These are phyloP conservation scores for Aquanectria penicillioides DNA, from an alignment of 2,329 filamentous ascomycete species.

Conservation along the genomic window DNA sequence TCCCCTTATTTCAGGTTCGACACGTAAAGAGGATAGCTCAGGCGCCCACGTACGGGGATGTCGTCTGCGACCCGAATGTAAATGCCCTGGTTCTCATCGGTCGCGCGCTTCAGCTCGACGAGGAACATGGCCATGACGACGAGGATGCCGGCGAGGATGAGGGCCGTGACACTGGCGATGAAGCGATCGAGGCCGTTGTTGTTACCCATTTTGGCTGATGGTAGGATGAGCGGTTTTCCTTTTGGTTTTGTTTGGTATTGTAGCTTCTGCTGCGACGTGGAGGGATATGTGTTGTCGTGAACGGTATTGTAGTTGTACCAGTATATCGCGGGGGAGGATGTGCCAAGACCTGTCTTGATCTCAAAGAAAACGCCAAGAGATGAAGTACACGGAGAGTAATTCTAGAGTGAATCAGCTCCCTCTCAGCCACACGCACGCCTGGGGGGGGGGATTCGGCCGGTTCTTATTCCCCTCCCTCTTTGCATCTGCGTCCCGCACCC, in stretches of 20 bases:
- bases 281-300: neutral
- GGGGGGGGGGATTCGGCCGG: no score
- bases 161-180: conserved; percentile 7
- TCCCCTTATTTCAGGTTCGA: neutral
- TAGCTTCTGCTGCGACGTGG: no score
- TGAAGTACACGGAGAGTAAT: no score
- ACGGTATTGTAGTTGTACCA: neutral
- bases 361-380: no score
- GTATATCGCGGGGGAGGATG: neutral
- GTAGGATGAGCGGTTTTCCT: neutral
- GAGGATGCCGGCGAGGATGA: conserved; percentile 20
- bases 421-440: neutral
- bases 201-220: neutral
- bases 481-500: neutral
- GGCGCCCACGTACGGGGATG: conserved; percentile 4
- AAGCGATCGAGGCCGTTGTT: conserved; percentile 1
- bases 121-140: conserved; percentile 27
- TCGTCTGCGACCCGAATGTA: neutral
- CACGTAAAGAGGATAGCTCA: neutral
- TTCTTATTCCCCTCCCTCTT: neutral
- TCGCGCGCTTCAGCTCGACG: conserved; percentile 25
- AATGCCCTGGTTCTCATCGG: conserved; percentile 11
- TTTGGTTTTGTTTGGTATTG: no score
- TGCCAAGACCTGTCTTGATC: neutral
- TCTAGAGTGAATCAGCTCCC: no score